Evolutionary conservation across 163 green algal genomes (phyloP).

Genomic region (Chlamydomonas reinhardtii): DNA sequence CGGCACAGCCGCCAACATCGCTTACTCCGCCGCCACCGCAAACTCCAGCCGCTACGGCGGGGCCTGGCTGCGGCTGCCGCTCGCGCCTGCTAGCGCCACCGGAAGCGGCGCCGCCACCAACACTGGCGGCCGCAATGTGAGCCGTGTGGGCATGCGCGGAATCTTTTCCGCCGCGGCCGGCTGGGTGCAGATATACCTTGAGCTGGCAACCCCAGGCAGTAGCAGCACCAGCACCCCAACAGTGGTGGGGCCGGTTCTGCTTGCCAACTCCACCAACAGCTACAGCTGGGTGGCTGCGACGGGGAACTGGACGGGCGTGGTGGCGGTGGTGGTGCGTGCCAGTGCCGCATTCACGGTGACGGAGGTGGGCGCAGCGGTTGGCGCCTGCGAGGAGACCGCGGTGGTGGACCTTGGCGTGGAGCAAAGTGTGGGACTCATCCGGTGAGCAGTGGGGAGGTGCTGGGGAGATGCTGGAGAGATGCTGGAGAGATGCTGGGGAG

Average conservation of each 20-base stretch:
- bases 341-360: neutral
- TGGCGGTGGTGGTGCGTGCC: neutral
- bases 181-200: neutral
- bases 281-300: neutral
- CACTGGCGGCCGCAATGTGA: neutral
- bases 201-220: neutral
- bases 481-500: neutral
- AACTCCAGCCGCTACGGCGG: neutral
- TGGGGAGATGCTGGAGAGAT: no score
- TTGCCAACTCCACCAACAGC: neutral
- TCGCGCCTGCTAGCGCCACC: no score
- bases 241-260: neutral
- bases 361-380: constrained; percentile 8
- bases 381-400: constrained; percentile 7
- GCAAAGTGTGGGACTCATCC: neutral
- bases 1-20: neutral
- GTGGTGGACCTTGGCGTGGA: constrained; percentile 32
- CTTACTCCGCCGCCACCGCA: neutral
- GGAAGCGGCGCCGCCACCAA: neutral
- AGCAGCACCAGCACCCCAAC: no score
- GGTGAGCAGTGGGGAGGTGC: neutral
- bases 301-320: constrained; percentile 1
- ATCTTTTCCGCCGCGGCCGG: neutral
- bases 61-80: constrained; percentile 19
- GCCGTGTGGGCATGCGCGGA: constrained; percentile 16